phyloP scores from a whole-genome alignment of 805 yeast genomes.

The Brettanomyces naardenensis region DNA sequence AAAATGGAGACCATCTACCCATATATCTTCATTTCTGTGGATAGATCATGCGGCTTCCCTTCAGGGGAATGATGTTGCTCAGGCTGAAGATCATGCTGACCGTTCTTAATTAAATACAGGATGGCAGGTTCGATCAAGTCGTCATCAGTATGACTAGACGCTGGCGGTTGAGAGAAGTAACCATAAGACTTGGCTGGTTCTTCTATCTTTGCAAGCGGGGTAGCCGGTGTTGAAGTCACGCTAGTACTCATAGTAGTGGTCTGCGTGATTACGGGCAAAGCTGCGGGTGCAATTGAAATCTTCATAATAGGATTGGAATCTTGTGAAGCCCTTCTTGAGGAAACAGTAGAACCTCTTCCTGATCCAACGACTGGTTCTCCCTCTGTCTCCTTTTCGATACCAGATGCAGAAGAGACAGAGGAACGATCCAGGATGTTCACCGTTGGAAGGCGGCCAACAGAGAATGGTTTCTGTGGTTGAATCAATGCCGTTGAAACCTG shows the following conservation, averaged over 20 bases:
- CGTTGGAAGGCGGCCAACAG: not conserved
- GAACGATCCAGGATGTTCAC: constrained; percentile 1
- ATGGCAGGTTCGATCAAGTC: not conserved
- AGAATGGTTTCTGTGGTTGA: not conserved
- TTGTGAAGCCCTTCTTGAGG: constrained; percentile 13
- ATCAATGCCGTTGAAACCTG: not conserved
- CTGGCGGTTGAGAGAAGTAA: no score
- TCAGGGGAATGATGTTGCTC: no score
- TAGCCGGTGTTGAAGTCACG: constrained; percentile 17
- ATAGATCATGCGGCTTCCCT: no score
- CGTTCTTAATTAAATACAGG: not conserved
- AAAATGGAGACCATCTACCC: no score
- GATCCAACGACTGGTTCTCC: constrained; percentile 3
- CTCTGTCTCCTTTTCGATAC: no score
- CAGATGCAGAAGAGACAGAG: constrained; percentile 2
- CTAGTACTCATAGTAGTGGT: constrained; percentile 27
- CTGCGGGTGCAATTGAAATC: constrained; percentile 25
- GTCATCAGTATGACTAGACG: not conserved
- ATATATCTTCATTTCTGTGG: no score
- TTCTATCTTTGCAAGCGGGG: constrained; percentile 8
- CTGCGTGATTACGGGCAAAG: constrained; percentile 28
- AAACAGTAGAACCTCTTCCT: constrained; percentile 1
- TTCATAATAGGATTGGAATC: constrained; percentile 21
- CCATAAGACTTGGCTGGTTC: no score
- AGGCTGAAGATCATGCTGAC: no score